A percentile compares a stretch with the other conserved stretches of the same genome.
These are phyloP conservation scores for Geoglossum cookeanum DNA, from an alignment of 2,329 filamentous ascomycete genomes.

Conservation along the genomic window DNA sequence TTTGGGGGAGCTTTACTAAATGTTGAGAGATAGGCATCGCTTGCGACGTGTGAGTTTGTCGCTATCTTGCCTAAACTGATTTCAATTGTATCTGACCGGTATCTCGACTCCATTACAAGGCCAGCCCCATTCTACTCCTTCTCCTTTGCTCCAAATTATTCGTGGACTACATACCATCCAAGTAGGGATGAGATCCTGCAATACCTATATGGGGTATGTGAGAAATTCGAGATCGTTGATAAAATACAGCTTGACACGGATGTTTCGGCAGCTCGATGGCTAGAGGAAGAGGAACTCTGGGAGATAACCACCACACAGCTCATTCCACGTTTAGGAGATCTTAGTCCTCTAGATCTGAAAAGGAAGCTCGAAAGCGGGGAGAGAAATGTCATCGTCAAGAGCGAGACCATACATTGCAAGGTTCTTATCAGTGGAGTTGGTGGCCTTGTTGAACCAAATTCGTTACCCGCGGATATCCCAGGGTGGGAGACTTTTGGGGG, in stretches of 20 bases:
- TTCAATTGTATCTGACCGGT: neutral
- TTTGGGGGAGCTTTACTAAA: neutral
- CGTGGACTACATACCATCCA: constrained; percentile 31
- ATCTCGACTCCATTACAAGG: constrained; percentile 15
- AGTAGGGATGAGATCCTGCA: constrained; percentile 29
- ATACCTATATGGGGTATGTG: constrained; percentile 34
- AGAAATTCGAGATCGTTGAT: constrained; percentile 31
- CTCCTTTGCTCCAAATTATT: constrained; percentile 32
- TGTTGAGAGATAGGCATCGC: constrained; percentile 12
- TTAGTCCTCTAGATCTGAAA: constrained; percentile 28
- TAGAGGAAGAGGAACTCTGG: constrained; percentile 35
- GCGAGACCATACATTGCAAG: constrained; percentile 33
- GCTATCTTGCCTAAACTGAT: neutral
- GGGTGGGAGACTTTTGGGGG: constrained; percentile 35
- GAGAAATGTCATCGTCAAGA: constrained; percentile 28
- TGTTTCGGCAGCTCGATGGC: constrained; percentile 31
- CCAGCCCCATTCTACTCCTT: constrained; percentile 37
- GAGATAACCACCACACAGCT: constrained; percentile 32
- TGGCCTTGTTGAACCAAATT: constrained; percentile 34
- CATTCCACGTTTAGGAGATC: constrained; percentile 32
- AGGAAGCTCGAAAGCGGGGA: constrained; percentile 25
- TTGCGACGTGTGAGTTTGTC: constrained; percentile 30
- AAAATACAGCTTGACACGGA: constrained; percentile 40
- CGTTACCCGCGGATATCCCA: constrained; percentile 29
- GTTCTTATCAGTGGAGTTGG: constrained; percentile 36